A percentile compares a stretch with the other conserved stretches of the same genome.
Conservation (phyloP, 345 rosid species). For the Dipteronia sinensis region DNA sequence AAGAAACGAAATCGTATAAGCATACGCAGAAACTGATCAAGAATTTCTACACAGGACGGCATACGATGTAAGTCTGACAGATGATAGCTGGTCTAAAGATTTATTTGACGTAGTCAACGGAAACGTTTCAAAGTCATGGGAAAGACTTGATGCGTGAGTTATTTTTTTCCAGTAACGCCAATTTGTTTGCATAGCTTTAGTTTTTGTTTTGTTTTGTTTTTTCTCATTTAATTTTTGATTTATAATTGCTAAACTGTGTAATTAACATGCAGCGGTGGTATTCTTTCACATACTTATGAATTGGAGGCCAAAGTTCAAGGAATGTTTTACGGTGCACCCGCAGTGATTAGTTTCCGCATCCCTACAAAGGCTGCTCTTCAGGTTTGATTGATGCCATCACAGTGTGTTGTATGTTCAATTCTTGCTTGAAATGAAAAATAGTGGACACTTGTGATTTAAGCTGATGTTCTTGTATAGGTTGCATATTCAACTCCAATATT, state of each 20-base stretch:
- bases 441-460: neutral
- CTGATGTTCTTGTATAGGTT: conserved; percentile 46
- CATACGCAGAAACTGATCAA: neutral
- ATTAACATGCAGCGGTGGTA: conserved; percentile 59
- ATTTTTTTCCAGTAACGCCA: neutral
- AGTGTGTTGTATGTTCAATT: neutral
- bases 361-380: conserved; percentile 81
- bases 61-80: conserved; percentile 72
- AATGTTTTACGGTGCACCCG: conserved; percentile 81
- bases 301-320: conserved; percentile 83
- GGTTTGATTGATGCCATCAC: conserved; percentile 45
- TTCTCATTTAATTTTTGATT: neutral
- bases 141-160: conserved; percentile 93
- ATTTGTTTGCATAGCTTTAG: neutral
- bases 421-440: neutral
- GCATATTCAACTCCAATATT: conserved; percentile 82
- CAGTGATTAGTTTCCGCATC: conserved; percentile 82
- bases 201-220: neutral
- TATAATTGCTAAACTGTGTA: conserved; percentile 23
- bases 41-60: conserved; percentile 60
- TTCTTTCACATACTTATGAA: conserved; percentile 81
- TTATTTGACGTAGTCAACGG: conserved; percentile 64
- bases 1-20: neutral
- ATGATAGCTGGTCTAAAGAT: conserved; percentile 70
- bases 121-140: conserved; percentile 85